Evolutionary conservation across 2,329 filamentous ascomycete species (phyloP).

Genomic region (Pseudogymnoascus sp.): DNA sequence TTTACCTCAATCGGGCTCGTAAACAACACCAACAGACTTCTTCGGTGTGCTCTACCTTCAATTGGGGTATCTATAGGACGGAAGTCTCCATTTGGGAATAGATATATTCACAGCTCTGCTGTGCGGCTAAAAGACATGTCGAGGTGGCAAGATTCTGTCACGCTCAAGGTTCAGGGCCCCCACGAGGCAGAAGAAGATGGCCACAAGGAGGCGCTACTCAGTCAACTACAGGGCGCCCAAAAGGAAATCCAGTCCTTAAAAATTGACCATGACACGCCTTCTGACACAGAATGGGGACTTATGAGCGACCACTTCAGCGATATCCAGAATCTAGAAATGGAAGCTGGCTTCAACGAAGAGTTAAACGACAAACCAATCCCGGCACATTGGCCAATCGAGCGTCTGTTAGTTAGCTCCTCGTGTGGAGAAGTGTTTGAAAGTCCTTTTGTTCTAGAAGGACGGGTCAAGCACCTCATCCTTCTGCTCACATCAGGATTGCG

Average conservation of each 20-base stretch:
- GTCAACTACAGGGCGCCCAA: background rate
- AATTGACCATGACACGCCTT: background rate
- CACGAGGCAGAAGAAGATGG: background rate
- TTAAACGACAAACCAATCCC: background rate
- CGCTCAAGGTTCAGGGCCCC: background rate
- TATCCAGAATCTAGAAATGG: background rate
- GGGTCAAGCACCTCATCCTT: background rate
- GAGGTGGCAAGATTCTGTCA: background rate
- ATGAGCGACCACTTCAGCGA: background rate
- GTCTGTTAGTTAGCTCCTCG: background rate
- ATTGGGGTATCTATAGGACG: background rate
- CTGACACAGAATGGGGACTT: background rate
- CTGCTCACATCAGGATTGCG: background rate
- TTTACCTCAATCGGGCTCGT: background rate
- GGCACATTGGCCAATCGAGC: background rate
- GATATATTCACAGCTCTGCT: background rate
- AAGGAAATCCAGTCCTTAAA: background rate
- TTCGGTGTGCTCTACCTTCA: background rate
- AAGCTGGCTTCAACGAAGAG: background rate
- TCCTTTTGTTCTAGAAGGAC: background rate
- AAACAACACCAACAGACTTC: background rate
- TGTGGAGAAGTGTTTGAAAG: background rate
- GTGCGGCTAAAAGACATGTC: background rate
- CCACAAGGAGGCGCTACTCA: background rate
- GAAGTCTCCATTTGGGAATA: background rate